phyloP scores from a whole-genome alignment of 768 basidiomycete species.

The Amanita fuliginea region DNA sequence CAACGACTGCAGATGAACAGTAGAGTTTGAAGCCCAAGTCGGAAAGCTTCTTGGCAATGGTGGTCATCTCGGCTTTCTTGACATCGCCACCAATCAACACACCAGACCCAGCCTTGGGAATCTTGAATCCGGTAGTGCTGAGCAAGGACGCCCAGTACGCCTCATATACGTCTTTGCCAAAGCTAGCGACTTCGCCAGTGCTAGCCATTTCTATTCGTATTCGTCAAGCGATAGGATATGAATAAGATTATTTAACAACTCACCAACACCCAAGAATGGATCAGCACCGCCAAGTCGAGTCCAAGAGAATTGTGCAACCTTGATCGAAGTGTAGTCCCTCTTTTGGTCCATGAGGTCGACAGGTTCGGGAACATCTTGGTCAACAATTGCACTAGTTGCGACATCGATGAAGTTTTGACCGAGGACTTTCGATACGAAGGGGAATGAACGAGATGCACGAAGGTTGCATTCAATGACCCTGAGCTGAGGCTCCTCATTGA shows the following conservation, averaged over 20 bases:
- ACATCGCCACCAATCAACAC: slow-evolving; percentile 91
- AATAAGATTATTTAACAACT: slow-evolving; percentile 18
- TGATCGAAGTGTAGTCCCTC: slow-evolving; percentile 89
- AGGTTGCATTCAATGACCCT: slow-evolving; percentile 99
- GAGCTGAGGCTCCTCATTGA: slow-evolving; percentile 48
- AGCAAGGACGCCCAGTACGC: slow-evolving; percentile 95
- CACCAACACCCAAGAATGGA: slow-evolving; percentile 92
- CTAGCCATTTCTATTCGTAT: slow-evolving; percentile 80
- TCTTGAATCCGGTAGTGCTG: slow-evolving; percentile 91
- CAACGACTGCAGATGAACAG: slow-evolving; percentile 72
- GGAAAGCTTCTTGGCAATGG: slow-evolving; percentile 68
- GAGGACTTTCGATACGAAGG: slow-evolving; percentile 97
- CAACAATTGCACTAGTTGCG: slow-evolving; percentile 81
- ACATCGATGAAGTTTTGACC: slow-evolving; percentile 96
- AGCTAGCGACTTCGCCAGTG: slow-evolving; percentile 95
- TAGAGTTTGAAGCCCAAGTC: slow-evolving; percentile 94
- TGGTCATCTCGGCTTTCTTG: slow-evolving; percentile 74
- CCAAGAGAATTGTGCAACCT: slow-evolving; percentile 98
- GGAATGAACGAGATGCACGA: slow-evolving; percentile 96
- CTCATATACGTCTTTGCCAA: slow-evolving; percentile 88
- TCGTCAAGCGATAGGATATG: not conserved
- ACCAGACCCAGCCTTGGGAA: slow-evolving; percentile 75
- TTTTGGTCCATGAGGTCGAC: slow-evolving; percentile 85
- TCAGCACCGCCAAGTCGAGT: slow-evolving; percentile 92
- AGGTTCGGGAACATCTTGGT: slow-evolving; percentile 79